Evolutionary conservation across 1,284 basidiomycete species (phyloP).

Genomic region (Puccinia triticina): DNA sequence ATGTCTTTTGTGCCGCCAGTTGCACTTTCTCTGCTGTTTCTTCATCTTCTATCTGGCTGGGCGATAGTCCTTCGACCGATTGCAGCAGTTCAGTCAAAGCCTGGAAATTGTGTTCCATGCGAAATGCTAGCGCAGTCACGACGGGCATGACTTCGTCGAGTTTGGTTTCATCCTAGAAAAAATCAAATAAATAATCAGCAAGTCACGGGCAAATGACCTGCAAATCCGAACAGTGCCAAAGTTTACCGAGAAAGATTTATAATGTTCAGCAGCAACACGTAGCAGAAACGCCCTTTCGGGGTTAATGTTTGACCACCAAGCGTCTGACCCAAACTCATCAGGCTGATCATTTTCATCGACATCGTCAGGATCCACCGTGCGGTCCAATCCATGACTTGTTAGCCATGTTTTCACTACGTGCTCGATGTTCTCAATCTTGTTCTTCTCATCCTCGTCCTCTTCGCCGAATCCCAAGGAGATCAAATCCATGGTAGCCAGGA

Average conservation of each 20-base stretch:
- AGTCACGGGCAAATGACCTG: background rate
- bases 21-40: conserved; percentile 66
- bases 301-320: conserved; percentile 75
- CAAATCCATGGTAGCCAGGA: conserved; percentile 38
- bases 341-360: conserved; percentile 70
- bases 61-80: conserved; percentile 65
- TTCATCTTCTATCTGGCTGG: conserved; percentile 64
- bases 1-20: conserved; percentile 68
- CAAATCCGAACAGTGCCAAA: background rate
- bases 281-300: conserved; percentile 82
- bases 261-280: conserved; percentile 82
- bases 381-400: conserved; percentile 71
- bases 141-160: conserved; percentile 81
- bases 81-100: conserved; percentile 62
- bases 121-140: conserved; percentile 84
- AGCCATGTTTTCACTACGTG: conserved; percentile 59
- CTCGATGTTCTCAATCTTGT: conserved; percentile 39
- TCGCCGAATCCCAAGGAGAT: conserved; percentile 35
- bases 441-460: conserved; percentile 40
- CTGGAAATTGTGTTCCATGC: conserved; percentile 74
- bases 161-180: conserved; percentile 67
- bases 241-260: conserved; percentile 66
- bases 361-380: conserved; percentile 68
- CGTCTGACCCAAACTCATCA: conserved; percentile 76
- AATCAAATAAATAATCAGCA: background rate